phyloP scores from a whole-genome alignment of 345 rosid genomes.

The Aquilaria yunnanensis region DNA sequence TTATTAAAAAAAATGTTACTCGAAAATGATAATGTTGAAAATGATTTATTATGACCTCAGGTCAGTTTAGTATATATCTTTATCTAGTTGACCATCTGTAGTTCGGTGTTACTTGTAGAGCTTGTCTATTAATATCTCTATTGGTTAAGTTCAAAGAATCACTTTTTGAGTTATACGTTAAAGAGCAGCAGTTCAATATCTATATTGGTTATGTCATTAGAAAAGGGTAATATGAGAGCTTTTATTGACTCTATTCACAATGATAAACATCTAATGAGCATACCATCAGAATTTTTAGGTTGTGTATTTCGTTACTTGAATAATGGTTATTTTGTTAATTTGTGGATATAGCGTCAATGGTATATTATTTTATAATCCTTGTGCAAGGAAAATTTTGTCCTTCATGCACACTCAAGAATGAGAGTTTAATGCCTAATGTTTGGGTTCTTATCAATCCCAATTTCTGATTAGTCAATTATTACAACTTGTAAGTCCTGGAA shows the following conservation, averaged over 20 bases:
- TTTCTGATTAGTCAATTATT: not conserved
- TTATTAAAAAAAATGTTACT: not conserved
- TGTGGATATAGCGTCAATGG: not conserved
- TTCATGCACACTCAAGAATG: not conserved
- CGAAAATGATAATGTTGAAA: not conserved
- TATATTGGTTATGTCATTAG: slow-evolving; percentile 1
- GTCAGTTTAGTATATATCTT: not conserved
- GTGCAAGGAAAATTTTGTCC: not conserved
- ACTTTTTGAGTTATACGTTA: not conserved
- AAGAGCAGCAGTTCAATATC: not conserved
- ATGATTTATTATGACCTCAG: not conserved
- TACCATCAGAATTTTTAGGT: not conserved
- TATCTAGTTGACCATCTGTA: not conserved
- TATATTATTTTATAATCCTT: not conserved
- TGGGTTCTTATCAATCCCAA: not conserved
- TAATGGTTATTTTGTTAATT: not conserved
- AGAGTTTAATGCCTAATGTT: not conserved
- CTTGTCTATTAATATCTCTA: not conserved
- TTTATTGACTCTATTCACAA: not conserved
- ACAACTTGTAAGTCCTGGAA: not conserved
- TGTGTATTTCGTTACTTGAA: not conserved
- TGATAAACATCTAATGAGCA: not conserved
- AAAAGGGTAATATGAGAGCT: not conserved
- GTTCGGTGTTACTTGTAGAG: not conserved
- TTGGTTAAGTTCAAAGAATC: not conserved